Evolutionary conservation across 2,329 filamentous ascomycete species (phyloP).

Genomic region (Ramularia collo-cygni): DNA sequence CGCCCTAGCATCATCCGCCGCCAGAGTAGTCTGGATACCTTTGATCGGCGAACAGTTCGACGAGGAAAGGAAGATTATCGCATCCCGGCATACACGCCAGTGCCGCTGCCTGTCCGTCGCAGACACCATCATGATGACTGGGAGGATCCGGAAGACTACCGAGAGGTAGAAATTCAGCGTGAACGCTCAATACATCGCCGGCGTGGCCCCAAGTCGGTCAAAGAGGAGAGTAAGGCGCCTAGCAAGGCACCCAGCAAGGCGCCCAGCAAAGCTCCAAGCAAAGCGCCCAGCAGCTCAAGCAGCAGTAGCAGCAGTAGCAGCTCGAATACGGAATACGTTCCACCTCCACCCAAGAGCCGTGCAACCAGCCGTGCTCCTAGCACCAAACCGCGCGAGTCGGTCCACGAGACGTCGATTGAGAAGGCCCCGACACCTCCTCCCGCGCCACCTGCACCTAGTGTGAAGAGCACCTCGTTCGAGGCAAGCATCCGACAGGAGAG

Average conservation of each 20-base stretch:
- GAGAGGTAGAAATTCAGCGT: conserved; percentile 43
- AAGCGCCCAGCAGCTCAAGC: conserved; percentile 4
- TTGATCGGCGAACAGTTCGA: conserved; percentile 65
- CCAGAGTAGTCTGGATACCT: conserved; percentile 85
- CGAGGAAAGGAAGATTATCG: conserved; percentile 57
- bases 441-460: conserved; percentile 7
- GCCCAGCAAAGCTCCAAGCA: conserved; percentile 8
- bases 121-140: conserved; percentile 51
- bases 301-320: conserved; percentile 1
- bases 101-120: conserved; percentile 55
- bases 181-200: conserved; percentile 37
- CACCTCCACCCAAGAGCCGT: neutral
- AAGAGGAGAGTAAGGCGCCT: conserved; percentile 11
- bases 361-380: conserved; percentile 9
- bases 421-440: conserved; percentile 15
- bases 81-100: conserved; percentile 59
- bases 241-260: conserved; percentile 5
- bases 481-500: conserved; percentile 20
- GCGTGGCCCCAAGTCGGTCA: conserved; percentile 16
- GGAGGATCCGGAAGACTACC: conserved; percentile 44
- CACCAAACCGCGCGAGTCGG: conserved; percentile 16
- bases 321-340: too few species aligned
- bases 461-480: conserved; percentile 17
- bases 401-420: conserved; percentile 20
- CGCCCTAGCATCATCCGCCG: conserved; percentile 67